Conservation (phyloP, 2,329 filamentous ascomycete species). For the Aspergillus sp. region DNA sequence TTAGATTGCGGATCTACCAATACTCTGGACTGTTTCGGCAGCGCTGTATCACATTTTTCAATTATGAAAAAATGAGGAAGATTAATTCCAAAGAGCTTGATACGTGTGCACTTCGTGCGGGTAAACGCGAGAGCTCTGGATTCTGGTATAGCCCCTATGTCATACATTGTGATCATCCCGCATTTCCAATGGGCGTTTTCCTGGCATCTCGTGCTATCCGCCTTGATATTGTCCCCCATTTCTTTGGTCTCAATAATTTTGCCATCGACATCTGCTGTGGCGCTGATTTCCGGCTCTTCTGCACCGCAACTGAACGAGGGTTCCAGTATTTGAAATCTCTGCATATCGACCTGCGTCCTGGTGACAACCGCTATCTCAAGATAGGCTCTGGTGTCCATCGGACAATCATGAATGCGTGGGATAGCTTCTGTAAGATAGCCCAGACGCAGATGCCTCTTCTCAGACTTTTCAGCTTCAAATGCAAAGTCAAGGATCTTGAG, state of each 20-base stretch:
- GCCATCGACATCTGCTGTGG: slow-evolving; percentile 6
- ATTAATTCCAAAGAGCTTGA: slow-evolving; percentile 2
- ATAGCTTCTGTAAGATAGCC: slow-evolving; percentile 13
- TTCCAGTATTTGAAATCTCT: slow-evolving; percentile 10
- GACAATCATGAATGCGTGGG: slow-evolving; percentile 11
- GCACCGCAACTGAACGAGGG: slow-evolving; percentile 7
- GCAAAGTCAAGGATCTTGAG: slow-evolving; percentile 13
- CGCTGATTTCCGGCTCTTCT: slow-evolving; percentile 12
- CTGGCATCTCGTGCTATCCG: slow-evolving; percentile 9
- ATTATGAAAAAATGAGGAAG: slow-evolving; percentile 3
- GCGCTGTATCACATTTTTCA: slow-evolving; percentile 13
- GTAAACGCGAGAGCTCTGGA: slow-evolving; percentile 1
- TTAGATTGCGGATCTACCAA: slow-evolving; percentile 14
- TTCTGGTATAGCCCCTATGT: slow-evolving; percentile 5
- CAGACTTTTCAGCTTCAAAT: slow-evolving; percentile 17
- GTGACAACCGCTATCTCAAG: slow-evolving; percentile 15
- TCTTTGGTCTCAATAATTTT: slow-evolving; percentile 15
- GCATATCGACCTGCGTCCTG: slow-evolving; percentile 15
- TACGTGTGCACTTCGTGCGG: slow-evolving; percentile 1
- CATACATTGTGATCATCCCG: slow-evolving; percentile 12
- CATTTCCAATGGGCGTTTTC: slow-evolving; percentile 12
- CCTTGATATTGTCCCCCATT: slow-evolving; percentile 9
- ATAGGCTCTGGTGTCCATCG: slow-evolving; percentile 7
- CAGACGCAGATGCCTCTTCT: slow-evolving; percentile 10
- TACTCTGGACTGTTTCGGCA: slow-evolving; percentile 16